Conservation (phyloP, 495 filamentous ascomycete genomes). For the Neurospora sp. region DNA sequence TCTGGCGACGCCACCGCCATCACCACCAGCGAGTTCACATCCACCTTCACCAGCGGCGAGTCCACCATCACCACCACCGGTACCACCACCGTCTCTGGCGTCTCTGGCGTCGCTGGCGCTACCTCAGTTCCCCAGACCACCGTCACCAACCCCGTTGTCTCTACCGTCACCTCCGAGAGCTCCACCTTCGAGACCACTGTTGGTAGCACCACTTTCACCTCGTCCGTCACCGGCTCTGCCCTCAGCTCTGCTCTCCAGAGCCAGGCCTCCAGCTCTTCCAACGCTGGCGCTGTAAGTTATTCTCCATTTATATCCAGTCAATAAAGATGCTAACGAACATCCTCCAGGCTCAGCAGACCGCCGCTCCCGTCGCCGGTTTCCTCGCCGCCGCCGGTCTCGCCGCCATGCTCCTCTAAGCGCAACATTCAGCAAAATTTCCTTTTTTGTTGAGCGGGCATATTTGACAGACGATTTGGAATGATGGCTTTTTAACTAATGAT, state of each 20-base stretch:
- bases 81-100: slow-evolving; percentile 9
- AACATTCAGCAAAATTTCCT: neutral
- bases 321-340: neutral
- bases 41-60: slow-evolving; percentile 14
- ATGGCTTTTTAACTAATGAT: neutral
- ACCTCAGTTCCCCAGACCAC: slow-evolving; percentile 4
- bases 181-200: slow-evolving; percentile 11
- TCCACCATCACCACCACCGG: slow-evolving; percentile 16
- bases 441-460: neutral
- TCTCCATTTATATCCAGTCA: neutral
- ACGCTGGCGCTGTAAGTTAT: neutral
- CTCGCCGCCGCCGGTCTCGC: slow-evolving; percentile 28
- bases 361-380: slow-evolving; percentile 22
- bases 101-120: slow-evolving; percentile 11
- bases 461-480: neutral
- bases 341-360: slow-evolving; percentile 18
- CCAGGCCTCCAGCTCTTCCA: slow-evolving; percentile 1
- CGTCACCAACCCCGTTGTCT: slow-evolving; percentile 5
- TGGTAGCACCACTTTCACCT: slow-evolving; percentile 7
- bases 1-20: slow-evolving; percentile 17
- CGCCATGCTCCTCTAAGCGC: slow-evolving; percentile 19
- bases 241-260: slow-evolving; percentile 6
- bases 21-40: slow-evolving; percentile 26
- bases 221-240: slow-evolving; percentile 7
- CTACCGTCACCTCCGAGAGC: slow-evolving; percentile 4